Conservation (phyloP, 805 yeast species). For the Ogataea glucozyma region DNA sequence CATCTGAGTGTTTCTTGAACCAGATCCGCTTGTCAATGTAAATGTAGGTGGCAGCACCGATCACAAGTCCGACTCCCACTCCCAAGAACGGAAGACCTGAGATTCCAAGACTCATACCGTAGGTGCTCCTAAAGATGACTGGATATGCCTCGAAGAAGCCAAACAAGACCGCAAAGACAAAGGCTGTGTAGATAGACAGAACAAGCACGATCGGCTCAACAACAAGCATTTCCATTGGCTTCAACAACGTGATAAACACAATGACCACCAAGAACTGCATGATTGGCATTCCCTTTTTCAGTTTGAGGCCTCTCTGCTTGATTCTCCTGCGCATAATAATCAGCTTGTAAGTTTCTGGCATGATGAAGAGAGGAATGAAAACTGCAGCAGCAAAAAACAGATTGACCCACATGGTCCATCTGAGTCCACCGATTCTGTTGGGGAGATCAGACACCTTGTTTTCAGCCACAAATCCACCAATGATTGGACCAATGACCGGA, state of each 20-base stretch:
- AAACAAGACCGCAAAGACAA: slow-evolving; percentile 73
- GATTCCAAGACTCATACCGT: slow-evolving; percentile 57
- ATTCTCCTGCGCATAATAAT: slow-evolving; percentile 63
- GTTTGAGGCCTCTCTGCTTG: slow-evolving; percentile 53
- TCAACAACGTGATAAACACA: slow-evolving; percentile 51
- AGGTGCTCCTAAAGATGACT: slow-evolving; percentile 66
- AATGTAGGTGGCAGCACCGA: slow-evolving; percentile 56
- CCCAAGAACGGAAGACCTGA: slow-evolving; percentile 73
- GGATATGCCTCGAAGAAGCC: slow-evolving; percentile 83
- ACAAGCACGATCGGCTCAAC: slow-evolving; percentile 75
- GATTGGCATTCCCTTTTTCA: slow-evolving; percentile 39
- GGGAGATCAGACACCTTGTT: slow-evolving; percentile 34
- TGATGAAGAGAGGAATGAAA: slow-evolving; percentile 43
- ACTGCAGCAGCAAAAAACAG: slow-evolving; percentile 65
- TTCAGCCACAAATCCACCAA: slow-evolving; percentile 70
- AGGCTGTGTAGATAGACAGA: slow-evolving; percentile 69
- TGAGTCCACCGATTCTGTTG: slow-evolving; percentile 49
- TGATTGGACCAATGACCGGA: slow-evolving; percentile 74
- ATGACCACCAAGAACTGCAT: slow-evolving; percentile 45
- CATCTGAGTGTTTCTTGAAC: slow-evolving; percentile 62
- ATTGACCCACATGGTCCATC: slow-evolving; percentile 73
- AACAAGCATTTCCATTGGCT: slow-evolving; percentile 68
- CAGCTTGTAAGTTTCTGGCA: slow-evolving; percentile 76
- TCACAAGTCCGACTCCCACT: slow-evolving; percentile 65
- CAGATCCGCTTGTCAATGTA: slow-evolving; percentile 47